A percentile compares a stretch with the other conserved stretches of the same genome.
phyloP scores from a whole-genome alignment of 805 yeast genomes.

The Yamadazyma insecticola region DNA sequence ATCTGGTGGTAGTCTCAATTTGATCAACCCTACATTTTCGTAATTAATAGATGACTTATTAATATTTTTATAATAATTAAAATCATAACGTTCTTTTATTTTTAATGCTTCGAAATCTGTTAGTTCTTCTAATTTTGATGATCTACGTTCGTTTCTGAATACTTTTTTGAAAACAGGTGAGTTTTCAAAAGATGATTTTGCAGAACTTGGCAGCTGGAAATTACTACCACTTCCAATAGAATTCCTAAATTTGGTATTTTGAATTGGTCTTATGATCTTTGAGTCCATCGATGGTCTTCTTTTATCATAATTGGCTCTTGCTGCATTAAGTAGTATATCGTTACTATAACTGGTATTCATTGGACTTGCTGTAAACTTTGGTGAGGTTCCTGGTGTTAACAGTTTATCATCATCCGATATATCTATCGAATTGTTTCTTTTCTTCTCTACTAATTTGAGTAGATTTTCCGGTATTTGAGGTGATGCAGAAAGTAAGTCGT shows the following conservation, averaged over 20 bases:
- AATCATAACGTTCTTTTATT: conserved; percentile 22
- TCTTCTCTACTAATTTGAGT: conserved; percentile 50
- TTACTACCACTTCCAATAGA: conserved; percentile 6
- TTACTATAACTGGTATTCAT: neutral
- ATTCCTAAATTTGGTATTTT: conserved; percentile 15
- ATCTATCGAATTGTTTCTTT: conserved; percentile 9
- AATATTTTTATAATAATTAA: conserved; percentile 39
- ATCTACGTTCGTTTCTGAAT: conserved; percentile 6
- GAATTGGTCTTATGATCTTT: conserved; percentile 18
- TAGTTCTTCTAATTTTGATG: conserved; percentile 9
- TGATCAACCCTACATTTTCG: conserved; percentile 35
- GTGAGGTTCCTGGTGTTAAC: conserved; percentile 29
- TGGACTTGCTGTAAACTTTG: conserved; percentile 12
- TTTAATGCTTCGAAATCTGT: conserved; percentile 11
- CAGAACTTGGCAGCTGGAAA: conserved; percentile 7
- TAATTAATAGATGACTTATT: conserved; percentile 25
- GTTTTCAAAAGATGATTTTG: conserved; percentile 9
- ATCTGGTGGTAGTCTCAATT: conserved; percentile 56
- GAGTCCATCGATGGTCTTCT: conserved; percentile 32
- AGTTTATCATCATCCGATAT: conserved; percentile 24
- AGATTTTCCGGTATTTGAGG: conserved; percentile 67
- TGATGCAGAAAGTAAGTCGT: conserved; percentile 50
- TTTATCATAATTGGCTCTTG: conserved; percentile 17
- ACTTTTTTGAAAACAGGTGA: conserved; percentile 2
- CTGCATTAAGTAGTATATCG: conserved; percentile 8